A percentile compares a stretch with the other conserved stretches of the same genome.
Conservation (phyloP, 768 basidiomycete genomes). For the Lentinula aciculospora region DNA sequence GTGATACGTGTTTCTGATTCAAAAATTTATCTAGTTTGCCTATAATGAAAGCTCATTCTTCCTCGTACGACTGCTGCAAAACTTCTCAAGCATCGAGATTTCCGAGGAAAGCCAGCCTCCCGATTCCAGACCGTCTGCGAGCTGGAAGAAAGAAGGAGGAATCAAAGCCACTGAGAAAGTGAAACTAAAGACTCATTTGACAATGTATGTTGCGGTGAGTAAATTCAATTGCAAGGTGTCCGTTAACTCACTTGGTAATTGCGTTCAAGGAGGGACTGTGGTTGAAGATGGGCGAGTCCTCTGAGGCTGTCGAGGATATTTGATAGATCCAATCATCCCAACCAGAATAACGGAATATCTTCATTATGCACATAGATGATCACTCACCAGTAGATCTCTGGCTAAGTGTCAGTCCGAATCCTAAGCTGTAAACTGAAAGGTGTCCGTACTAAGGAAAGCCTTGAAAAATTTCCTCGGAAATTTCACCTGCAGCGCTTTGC, state of each 20-base stretch:
- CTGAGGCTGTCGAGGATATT: neutral
- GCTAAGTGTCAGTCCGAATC: too few relatives aligned
- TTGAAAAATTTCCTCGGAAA: too few relatives aligned
- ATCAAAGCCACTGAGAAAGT: constrained; percentile 41
- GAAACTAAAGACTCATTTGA: constrained; percentile 44
- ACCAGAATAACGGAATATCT: too few relatives aligned
- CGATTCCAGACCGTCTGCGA: constrained; percentile 33
- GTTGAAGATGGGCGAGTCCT: constrained; percentile 26
- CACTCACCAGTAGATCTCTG: too few relatives aligned
- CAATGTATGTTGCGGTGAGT: constrained; percentile 44
- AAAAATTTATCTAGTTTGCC: constrained; percentile 38
- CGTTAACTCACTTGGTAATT: neutral
- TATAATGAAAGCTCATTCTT: constrained; percentile 64
- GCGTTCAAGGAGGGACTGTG: constrained; percentile 25
- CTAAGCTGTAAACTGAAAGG: too few relatives aligned
- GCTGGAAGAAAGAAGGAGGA: constrained; percentile 34
- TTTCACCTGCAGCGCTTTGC: too few relatives aligned
- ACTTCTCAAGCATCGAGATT: constrained; percentile 40
- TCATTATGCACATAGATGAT: too few relatives aligned
- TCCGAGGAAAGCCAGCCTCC: constrained; percentile 40
- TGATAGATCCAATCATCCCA: neutral
- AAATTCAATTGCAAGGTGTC: neutral
- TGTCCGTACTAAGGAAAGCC: too few relatives aligned
- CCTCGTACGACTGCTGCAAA: constrained; percentile 54
- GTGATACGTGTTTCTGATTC: neutral